Conservation (phyloP, 1,139 yeast genomes). For the Meyerozyma smithsonii region DNA sequence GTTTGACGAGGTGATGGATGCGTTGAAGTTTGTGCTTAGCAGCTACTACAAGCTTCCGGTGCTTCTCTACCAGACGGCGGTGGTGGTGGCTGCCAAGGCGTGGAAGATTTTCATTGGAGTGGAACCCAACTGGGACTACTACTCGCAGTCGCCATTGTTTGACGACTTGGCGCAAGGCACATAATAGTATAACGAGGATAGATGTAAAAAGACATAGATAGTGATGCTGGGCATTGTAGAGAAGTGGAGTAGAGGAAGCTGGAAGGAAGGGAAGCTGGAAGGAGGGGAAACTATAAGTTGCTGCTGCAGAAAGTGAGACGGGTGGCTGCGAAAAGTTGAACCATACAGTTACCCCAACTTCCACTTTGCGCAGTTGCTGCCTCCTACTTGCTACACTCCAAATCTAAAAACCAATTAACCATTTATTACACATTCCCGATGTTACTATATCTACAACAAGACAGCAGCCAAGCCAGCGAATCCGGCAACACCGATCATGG, state of each 20-base stretch:
- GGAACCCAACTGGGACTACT: conserved; percentile 3
- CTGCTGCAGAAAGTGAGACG: too few relatives aligned
- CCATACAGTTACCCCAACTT: too few relatives aligned
- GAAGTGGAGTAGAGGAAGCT: not conserved
- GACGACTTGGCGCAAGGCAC: not conserved
- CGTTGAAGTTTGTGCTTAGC: conserved; percentile 57
- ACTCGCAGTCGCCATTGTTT: conserved; percentile 2
- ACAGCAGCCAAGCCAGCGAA: conserved; percentile 42
- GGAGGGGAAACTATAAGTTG: too few relatives aligned
- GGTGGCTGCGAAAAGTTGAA: too few relatives aligned
- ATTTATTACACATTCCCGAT: conserved; percentile 1
- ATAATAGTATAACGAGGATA: not conserved
- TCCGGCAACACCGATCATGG: conserved; percentile 37
- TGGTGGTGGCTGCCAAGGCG: conserved; percentile 47
- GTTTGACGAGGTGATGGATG: conserved; percentile 52
- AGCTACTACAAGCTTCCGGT: conserved; percentile 73
- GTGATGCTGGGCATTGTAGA: not conserved
- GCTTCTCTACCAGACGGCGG: conserved; percentile 45
- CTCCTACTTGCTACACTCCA: too few relatives aligned
- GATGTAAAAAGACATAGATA: not conserved
- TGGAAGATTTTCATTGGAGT: conserved; percentile 77
- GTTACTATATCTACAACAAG: conserved; percentile 25
- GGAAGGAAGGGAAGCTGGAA: not conserved
- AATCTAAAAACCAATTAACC: not conserved
- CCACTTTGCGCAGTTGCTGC: too few relatives aligned